Base-by-base conservation (phyloP, 768 basidiomycete genomes). In the Boletus tomentosulus region DNA sequence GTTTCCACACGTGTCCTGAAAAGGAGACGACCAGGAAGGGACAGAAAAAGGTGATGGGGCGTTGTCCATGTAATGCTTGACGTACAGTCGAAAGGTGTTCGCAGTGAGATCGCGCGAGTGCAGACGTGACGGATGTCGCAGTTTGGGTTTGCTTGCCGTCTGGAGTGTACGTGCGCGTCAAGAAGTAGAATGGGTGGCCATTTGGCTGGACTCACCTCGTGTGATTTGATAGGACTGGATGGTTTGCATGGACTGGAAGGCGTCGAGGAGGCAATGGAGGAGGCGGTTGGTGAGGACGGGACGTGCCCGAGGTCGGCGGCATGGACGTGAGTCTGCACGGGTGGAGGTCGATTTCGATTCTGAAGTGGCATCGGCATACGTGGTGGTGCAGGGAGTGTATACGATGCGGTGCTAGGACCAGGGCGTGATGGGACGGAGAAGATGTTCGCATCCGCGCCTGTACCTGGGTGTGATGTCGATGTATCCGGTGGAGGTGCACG, bases 21-120 rank as follows among this genome's bases (percentile, higher is more conserved):
- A 28, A n/a, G 46, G 57, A 30, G 42, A 58, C 8, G 50, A 11
- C 2, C n/a, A 38, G 3, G 53, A 33, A 22, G 33, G 33, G n/a
- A 48, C 7, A 6, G 35, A 30, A 27, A 48, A 57, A 1, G 50
- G 48, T 0, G 48, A 62, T 47, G 35, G 71, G 0, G 76, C 77
- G 60, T 84, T 74, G 60, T 87, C 82, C 85, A 92, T 86, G 67
- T 83, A 91, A 59, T 90, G 85, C 58, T 87, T 89, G 55, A 92
- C 59, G 60, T 92, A 89, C 37, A 88, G 78, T 11, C 85, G 78
- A 65, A 92, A 88, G 0, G 83, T 86, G 55, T 85, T 85, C 3
- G 74, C 78, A 2, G 82, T 90, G 27, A 92, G 79, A 52, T 90
- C 86, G 19, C 75, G 74, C 0, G 82, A 78, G 51, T 78, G 85